Evolutionary conservation across 2,329 filamentous ascomycete species (phyloP).

Genomic region (Pyricularia sp.): DNA sequence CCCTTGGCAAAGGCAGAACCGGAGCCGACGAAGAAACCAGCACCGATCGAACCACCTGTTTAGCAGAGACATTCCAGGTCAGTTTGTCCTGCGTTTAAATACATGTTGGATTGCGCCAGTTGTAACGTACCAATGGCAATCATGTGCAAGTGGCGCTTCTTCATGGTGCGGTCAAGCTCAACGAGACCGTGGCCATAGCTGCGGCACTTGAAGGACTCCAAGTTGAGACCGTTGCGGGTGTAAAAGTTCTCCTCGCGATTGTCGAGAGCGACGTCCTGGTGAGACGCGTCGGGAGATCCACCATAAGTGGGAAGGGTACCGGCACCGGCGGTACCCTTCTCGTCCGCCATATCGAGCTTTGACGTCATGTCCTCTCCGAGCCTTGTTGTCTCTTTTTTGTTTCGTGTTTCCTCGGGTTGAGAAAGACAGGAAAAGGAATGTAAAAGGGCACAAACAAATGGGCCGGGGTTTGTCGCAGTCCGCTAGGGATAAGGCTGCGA

Average conservation of each 20-base stretch:
- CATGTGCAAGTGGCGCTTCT: slow-evolving; percentile 47
- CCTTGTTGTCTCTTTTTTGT: not conserved
- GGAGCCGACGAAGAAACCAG: slow-evolving; percentile 50
- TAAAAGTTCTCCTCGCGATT: slow-evolving; percentile 18
- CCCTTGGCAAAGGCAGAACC: slow-evolving; percentile 39
- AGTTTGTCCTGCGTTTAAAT: no score
- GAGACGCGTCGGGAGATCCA: not conserved
- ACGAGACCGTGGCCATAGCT: slow-evolving; percentile 16
- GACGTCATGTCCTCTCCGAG: not conserved
- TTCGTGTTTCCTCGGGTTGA: not conserved
- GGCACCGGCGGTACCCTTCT: not conserved
- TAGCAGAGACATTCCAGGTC: not conserved
- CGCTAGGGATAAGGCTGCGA: not conserved
- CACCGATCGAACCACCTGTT: slow-evolving; percentile 42
- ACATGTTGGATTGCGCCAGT: no score
- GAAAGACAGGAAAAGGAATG: not conserved
- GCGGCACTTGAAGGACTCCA: slow-evolving; percentile 24
- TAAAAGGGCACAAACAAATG: not conserved
- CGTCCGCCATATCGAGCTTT: not conserved
- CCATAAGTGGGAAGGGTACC: not conserved
- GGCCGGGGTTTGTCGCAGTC: not conserved
- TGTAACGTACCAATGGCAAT: slow-evolving; percentile 44
- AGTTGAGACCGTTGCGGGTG: slow-evolving; percentile 24
- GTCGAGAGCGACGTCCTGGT: not conserved
- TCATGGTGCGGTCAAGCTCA: slow-evolving; percentile 34